A percentile compares a stretch with the other conserved stretches of the same genome.
phyloP scores from a whole-genome alignment of 805 yeast species.

The Kluyveromyces nonfermentans region DNA sequence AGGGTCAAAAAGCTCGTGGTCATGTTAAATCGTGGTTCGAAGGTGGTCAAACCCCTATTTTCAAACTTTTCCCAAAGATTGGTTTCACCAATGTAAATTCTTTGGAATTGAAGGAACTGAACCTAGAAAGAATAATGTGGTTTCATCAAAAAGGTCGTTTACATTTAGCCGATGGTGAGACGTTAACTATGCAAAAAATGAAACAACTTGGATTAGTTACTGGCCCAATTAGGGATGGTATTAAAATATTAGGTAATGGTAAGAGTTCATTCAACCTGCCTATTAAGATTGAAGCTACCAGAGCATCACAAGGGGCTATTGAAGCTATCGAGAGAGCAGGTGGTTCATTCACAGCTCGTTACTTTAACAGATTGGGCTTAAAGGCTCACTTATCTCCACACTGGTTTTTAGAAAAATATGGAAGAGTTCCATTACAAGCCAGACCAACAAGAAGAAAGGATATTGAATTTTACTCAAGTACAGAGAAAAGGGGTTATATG shows the following conservation, averaged over 20 bases:
- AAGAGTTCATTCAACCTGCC: slow-evolving; percentile 43
- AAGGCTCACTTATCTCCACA: slow-evolving; percentile 72
- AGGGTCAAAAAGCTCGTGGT: slow-evolving; percentile 96
- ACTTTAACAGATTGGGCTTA: slow-evolving; percentile 56
- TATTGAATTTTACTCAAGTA: slow-evolving; percentile 65
- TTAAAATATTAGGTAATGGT: slow-evolving; percentile 69
- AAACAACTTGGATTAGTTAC: slow-evolving; percentile 62
- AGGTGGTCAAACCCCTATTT: slow-evolving; percentile 97
- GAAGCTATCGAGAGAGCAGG: slow-evolving; percentile 62
- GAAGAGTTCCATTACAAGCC: slow-evolving; percentile 74
- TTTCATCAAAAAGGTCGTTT: slow-evolving; percentile 64
- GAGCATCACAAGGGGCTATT: slow-evolving; percentile 70
- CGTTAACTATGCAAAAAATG: slow-evolving; percentile 68
- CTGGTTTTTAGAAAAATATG: slow-evolving; percentile 56
- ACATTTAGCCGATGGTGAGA: slow-evolving; percentile 46
- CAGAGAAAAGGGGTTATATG: slow-evolving; percentile 69
- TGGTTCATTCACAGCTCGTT: slow-evolving; percentile 65
- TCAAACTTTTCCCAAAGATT: slow-evolving; percentile 73
- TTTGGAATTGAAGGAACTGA: slow-evolving; percentile 45
- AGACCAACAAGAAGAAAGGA: slow-evolving; percentile 79
- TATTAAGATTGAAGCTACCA: slow-evolving; percentile 69
- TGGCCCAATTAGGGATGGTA: slow-evolving; percentile 69
- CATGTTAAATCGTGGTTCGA: slow-evolving; percentile 89
- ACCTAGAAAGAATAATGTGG: slow-evolving; percentile 58
- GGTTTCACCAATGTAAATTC: slow-evolving; percentile 70